Conservation (phyloP, 768 basidiomycete species). For the Termitomyces sp. region DNA sequence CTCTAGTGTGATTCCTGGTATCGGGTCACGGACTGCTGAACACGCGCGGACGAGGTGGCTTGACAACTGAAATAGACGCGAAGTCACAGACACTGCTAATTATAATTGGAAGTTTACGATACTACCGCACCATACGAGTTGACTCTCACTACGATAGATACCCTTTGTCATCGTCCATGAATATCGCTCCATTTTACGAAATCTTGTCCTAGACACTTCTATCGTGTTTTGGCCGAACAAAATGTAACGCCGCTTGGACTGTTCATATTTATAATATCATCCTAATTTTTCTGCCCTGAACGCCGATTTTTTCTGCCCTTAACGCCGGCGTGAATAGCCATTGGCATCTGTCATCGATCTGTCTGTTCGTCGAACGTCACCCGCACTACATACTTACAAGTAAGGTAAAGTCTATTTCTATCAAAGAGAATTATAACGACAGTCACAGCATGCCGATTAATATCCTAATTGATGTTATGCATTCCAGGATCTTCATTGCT, state of each 20-base stretch:
- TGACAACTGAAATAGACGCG: constrained; percentile 6
- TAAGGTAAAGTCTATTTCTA: too few species aligned
- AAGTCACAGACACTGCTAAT: constrained; percentile 7
- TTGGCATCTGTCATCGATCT: too few species aligned
- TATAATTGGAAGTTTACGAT: constrained; percentile 6
- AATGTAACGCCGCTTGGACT: neutral
- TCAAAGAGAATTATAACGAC: too few species aligned
- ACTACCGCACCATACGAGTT: neutral
- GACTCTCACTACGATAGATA: constrained; percentile 13
- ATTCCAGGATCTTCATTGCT: too few species aligned
- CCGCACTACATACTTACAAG: too few species aligned
- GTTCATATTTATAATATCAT: neutral
- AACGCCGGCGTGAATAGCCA: too few species aligned
- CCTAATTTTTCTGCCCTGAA: neutral
- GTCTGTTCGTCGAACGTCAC: neutral
- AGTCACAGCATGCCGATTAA: neutral
- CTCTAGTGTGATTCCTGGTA: neutral
- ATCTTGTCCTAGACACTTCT: neutral
- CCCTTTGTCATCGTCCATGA: neutral
- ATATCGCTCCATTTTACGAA: neutral
- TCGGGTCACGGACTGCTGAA: neutral
- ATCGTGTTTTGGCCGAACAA: neutral
- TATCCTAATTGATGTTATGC: neutral
- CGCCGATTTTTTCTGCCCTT: too few species aligned
- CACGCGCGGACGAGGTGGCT: too few species aligned